phyloP scores from a whole-genome alignment of 441 rosid species.

The Adansonia rubrostipa region DNA sequence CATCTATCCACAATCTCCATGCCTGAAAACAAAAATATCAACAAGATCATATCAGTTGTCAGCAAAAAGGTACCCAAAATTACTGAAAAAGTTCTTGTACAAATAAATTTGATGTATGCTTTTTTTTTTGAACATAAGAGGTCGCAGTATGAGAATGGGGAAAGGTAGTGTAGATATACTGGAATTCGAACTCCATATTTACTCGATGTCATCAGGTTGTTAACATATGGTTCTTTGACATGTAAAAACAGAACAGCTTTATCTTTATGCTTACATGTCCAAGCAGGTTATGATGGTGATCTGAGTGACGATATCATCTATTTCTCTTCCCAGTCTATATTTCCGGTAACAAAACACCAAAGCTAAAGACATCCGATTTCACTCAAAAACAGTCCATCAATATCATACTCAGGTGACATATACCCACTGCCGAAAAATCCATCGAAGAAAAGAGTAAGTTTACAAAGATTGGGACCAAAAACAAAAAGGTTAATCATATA shows the following conservation, averaged over 20 bases:
- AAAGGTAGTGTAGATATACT: no score
- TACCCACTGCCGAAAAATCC: neutral
- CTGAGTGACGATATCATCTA: conserved; percentile 31
- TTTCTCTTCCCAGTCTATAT: conserved; percentile 37
- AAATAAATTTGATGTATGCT: no score
- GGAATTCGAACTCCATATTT: no score
- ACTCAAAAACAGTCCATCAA: conserved; percentile 38
- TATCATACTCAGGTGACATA: conserved; percentile 13
- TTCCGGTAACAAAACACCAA: conserved; percentile 36
- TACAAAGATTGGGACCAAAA: neutral
- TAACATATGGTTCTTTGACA: neutral
- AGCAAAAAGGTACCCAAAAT: neutral
- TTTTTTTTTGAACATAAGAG: no score
- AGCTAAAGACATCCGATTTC: conserved; percentile 41
- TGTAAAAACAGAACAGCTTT: neutral
- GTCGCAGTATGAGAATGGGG: no score
- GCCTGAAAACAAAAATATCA: neutral
- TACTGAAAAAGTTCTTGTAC: no score
- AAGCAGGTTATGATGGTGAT: conserved; percentile 31
- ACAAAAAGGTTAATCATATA: no score
- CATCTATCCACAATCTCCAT: conserved; percentile 30
- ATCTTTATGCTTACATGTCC: conserved; percentile 13
- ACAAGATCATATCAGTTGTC: neutral
- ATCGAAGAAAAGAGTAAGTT: neutral
- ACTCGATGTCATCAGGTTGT: no score